phyloP scores from a whole-genome alignment of 129 eudicot species.

The Flaveria linearis region DNA sequence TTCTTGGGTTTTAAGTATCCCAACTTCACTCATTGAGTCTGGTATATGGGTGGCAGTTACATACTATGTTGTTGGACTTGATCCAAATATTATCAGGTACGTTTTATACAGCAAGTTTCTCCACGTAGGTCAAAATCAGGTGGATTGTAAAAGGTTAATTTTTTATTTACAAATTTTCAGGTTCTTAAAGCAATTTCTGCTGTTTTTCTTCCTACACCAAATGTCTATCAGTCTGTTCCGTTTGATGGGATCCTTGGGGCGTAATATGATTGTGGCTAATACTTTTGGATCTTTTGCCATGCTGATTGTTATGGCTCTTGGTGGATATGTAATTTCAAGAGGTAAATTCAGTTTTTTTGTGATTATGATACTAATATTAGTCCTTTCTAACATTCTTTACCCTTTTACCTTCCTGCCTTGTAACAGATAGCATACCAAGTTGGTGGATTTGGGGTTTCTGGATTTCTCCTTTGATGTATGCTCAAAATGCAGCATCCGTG shows the following conservation, averaged over 20 bases:
- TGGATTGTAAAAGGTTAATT: constrained; percentile 15
- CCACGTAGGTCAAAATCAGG: constrained; percentile 3
- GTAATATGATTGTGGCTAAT: constrained; percentile 96
- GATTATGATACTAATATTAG: not conserved
- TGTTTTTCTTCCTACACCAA: constrained; percentile 87
- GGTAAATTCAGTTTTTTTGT: constrained; percentile 40
- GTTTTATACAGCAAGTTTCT: not conserved
- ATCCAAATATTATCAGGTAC: constrained; percentile 85
- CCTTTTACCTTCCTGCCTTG: constrained; percentile 17
- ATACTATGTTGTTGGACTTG: constrained; percentile 86
- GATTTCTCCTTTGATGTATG: constrained; percentile 96
- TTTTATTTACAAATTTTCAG: constrained; percentile 42
- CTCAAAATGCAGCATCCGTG: constrained; percentile 92
- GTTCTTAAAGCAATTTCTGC: constrained; percentile 72
- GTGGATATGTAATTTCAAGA: constrained; percentile 90
- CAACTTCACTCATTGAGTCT: constrained; percentile 87
- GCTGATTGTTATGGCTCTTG: constrained; percentile 98
- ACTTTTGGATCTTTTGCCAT: constrained; percentile 98
- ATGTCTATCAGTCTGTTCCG: constrained; percentile 91
- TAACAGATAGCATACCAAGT: constrained; percentile 80
- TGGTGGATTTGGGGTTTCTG: constrained; percentile 99
- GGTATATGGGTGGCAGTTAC: constrained; percentile 95
- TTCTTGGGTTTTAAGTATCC: constrained; percentile 91
- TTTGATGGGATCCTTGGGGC: constrained; percentile 93
- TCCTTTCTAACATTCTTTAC: not conserved